A percentile compares a stretch with the other conserved stretches of the same genome.
Evolutionary conservation across 257 asterid genomes (phyloP).

Genomic region (Solanum virginianum): DNA sequence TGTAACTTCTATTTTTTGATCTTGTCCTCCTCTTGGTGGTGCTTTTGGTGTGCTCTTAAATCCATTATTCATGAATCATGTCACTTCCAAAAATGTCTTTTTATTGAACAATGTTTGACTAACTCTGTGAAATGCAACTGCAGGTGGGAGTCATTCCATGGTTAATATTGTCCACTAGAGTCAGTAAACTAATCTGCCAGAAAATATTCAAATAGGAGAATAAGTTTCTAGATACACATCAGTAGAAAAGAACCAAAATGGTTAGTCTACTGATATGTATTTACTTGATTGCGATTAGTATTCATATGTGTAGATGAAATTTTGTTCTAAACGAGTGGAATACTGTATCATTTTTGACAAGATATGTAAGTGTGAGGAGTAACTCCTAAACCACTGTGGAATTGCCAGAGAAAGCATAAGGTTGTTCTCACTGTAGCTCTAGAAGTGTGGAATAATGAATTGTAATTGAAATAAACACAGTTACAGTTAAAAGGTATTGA

Average conservation of each 20-base stretch:
- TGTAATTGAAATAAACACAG: not conserved
- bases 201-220: conserved; percentile 31
- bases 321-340: not conserved
- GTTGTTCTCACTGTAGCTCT: not conserved
- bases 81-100: not conserved
- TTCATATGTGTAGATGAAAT: not conserved
- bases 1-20: not conserved
- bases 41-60: not conserved
- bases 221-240: not conserved
- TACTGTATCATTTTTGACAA: not conserved
- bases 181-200: conserved; percentile 60
- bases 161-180: conserved; percentile 67
- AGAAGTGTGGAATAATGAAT: not conserved
- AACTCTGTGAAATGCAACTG: conserved; percentile 6
- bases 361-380: not conserved
- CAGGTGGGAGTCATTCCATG: conserved; percentile 97
- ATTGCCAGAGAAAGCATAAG: not conserved
- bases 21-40: not conserved
- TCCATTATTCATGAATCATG: not conserved
- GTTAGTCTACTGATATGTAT: not conserved
- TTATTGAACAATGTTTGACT: not conserved
- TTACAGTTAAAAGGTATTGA: not conserved
- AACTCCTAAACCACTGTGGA: not conserved
- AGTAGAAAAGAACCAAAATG: not conserved
- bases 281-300: not conserved